Base-by-base conservation (phyloP, 163 green algal species). In the Trebouxiophyceae sp. region DNA sequence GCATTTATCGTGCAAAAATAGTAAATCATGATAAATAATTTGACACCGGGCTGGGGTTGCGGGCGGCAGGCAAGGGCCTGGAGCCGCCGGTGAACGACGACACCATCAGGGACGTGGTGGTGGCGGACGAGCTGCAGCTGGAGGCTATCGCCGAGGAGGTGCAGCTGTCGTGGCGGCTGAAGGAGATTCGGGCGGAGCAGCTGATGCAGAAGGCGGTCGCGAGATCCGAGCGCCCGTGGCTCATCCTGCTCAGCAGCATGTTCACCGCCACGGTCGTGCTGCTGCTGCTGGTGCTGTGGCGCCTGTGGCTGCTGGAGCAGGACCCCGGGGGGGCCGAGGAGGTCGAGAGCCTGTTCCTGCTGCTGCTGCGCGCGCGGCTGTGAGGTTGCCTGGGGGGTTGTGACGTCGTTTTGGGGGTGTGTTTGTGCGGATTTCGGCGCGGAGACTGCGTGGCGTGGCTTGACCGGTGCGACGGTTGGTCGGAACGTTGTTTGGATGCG, bases 91-190 rank as follows among this genome's bases (percentile, higher is more conserved):
- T 50, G 39, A 16, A 50, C 39, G 39, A 50, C 39, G 39, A 50
- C 39, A 50, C 39, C 26, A 58, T 85, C n/a, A 32, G 84, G n/a
- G 78, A 84, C 2, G 81, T 95, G 4, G 68, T 88, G 55, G 78
- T 95, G 50, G 80, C 84, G 1, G 46, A 75, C 0, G 88, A 95
- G 50, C 64, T 96, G 16, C 87, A 87, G 0, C 56, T 96, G 31
- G 89, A 95, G 59, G 86, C 89, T 57, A 96, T 96, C 45, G 87
- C 89, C 12, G 79, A 77, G 20, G 78, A 82, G 63, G 70, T 85
- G 24, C 63, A 85, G 71, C 67, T 78, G 30, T 72, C 44, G 65
- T 86, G 78, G 78, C 77, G 78, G 33, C 60, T 81, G 39, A 75
- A 77, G 63, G 39, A 50, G 39, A 16, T 54, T 70, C 87, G 87